phyloP scores from a whole-genome alignment of 2,329 filamentous ascomycete genomes.

The Ascomycota sp. region DNA sequence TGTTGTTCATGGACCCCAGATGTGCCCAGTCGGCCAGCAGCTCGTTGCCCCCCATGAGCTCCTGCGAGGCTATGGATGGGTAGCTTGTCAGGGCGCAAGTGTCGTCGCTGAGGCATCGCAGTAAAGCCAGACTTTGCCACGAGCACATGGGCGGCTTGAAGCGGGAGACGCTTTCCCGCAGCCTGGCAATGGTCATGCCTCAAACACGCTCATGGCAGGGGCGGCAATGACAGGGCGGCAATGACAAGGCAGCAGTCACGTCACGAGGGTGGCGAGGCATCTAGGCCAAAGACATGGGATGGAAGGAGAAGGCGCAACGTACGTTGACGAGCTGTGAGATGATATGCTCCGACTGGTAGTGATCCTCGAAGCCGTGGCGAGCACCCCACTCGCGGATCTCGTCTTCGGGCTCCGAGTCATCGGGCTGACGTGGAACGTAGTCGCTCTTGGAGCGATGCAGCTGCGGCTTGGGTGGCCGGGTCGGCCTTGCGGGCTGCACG shows the following conservation, averaged over 20 bases:
- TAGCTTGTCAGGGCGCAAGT: too few relatives aligned
- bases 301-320: slow-evolving; percentile 14
- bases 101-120: too few relatives aligned
- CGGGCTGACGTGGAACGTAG: slow-evolving; percentile 20
- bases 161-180: too few relatives aligned
- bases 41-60: not conserved
- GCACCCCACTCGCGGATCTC: slow-evolving; percentile 31
- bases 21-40: not conserved
- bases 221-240: not conserved
- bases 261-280: slow-evolving; percentile 1
- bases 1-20: not conserved
- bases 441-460: slow-evolving; percentile 36
- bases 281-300: slow-evolving; percentile 1
- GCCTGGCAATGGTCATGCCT: too few relatives aligned
- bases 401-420: slow-evolving; percentile 18
- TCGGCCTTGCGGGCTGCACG: slow-evolving; percentile 13
- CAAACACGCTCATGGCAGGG: not conserved
- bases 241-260: not conserved
- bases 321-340: slow-evolving; percentile 65
- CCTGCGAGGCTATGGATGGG: not conserved
- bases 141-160: not conserved
- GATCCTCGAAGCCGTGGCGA: slow-evolving; percentile 78
- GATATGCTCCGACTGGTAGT: slow-evolving; percentile 78
- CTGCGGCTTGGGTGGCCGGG: slow-evolving; percentile 23
- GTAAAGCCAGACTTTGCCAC: too few relatives aligned